These are phyloP conservation scores for Porphyra umbilicalis DNA, from an alignment of 31 red algal genomes.

Conservation along the genomic window DNA sequence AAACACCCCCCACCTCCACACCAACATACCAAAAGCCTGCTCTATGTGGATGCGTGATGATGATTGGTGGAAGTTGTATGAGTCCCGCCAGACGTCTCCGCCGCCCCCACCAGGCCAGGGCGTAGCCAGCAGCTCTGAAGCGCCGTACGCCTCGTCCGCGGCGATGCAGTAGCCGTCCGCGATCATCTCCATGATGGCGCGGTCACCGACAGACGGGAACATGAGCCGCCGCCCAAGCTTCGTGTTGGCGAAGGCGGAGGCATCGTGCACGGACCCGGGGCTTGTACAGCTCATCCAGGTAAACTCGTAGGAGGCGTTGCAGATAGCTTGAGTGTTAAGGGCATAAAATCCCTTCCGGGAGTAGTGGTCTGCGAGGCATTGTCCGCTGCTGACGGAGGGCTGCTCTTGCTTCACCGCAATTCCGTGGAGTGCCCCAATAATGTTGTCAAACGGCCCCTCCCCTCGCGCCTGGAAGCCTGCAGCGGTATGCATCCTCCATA, in stretches of 20 bases:
- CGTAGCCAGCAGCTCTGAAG: conserved; percentile 6
- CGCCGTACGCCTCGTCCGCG: conserved; percentile 25
- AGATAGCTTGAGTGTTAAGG: too few relatives aligned
- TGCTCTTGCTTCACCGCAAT: too few relatives aligned
- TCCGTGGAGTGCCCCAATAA: too few relatives aligned
- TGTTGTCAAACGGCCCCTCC: too few relatives aligned
- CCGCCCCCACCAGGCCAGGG: conserved; percentile 7
- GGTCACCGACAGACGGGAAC: too few relatives aligned
- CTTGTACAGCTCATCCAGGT: neutral
- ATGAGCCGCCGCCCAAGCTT: neutral
- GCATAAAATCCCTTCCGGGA: too few relatives aligned
- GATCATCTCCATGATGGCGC: neutral
- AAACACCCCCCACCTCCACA: conserved; percentile 15
- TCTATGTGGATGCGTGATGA: conserved; percentile 13
- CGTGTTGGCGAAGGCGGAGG: neutral
- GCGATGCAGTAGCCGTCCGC: conserved; percentile 21
- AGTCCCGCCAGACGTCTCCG: conserved; percentile 6
- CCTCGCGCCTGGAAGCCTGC: too few relatives aligned
- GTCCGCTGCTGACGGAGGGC: too few relatives aligned
- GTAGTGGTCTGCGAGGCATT: too few relatives aligned
- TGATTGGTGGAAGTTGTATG: conserved; percentile 27
- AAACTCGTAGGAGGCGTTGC: too few relatives aligned
- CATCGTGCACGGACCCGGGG: conserved; percentile 15
- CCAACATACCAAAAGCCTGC: conserved; percentile 21
- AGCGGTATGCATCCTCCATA: too few relatives aligned